Evolutionary conservation across 2,329 filamentous ascomycete species (phyloP), one percentile per base, ranked within the genome.

Genomic region (Talaromyces sp.): DNA sequence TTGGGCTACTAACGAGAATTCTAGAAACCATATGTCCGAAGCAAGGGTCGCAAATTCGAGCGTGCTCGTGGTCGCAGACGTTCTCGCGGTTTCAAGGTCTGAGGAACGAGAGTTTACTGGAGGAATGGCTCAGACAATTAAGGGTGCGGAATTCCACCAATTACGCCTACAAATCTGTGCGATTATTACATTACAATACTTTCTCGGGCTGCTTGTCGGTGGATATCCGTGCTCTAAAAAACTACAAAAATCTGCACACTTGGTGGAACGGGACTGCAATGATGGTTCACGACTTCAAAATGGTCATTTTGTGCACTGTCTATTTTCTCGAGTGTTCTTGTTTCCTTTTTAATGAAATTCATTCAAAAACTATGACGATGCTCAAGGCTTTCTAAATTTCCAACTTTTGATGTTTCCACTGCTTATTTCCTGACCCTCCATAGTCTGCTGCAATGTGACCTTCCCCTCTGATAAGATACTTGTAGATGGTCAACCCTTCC

Each of bases 31-130:
- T 91, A 96, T 76, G 88, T 99, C 78, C 88, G 92, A 84, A 96
- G 92, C 87, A 99, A 99, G 91, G 96, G 96, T 79, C 91, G 95
- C 85, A 99, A 99, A 88, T 99, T 99, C 87, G 96, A 99, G 90
- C 88, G 89, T 79, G 95, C 93, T 79, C 93, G 95, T 95, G 96
- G 95, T 84, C 93, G 95, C 85, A 96, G 95, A 90, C 87, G 93
- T 82, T 98, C 93, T 78, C 89, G 91, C 79, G 95, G 96, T 88
- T 99, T 99, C 93, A 99, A 99, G 93, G 95, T 99, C 81, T 99
- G 97, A 92, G 68, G 50, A 65, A 66, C 62, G 68, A 62, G 68
- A 68, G 61, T 62, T 69, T 65, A 39, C 39, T 59, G 45, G 57
- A 61, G 54, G 31, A 50, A 49, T 49, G 52, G 37, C 65, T 64